Conservation (phyloP, 2,329 filamentous ascomycete species). For the Phaeosphaeriaceae sp. region DNA sequence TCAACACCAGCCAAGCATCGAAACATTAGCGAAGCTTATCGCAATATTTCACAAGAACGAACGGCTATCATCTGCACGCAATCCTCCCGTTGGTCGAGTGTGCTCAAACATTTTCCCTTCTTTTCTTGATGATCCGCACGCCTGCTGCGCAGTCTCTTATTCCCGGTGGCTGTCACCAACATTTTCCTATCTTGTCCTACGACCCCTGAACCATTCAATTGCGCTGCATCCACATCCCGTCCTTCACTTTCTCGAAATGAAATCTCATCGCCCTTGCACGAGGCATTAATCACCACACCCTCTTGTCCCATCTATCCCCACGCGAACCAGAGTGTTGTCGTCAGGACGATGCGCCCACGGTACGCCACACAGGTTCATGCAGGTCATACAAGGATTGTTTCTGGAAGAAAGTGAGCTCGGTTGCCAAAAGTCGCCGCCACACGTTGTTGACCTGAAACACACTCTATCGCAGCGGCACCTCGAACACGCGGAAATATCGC, state of each 20-base stretch:
- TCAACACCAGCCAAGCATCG: conserved; percentile 11
- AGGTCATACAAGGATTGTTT: conserved; percentile 3
- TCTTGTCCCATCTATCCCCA: background rate
- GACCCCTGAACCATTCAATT: background rate
- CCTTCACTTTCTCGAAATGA: background rate
- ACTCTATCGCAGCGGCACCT: background rate
- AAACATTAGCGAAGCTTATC: conserved; percentile 1
- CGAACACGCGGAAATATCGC: background rate
- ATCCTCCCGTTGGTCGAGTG: background rate
- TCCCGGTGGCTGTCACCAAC: background rate
- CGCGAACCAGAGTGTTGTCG: conserved; percentile 3
- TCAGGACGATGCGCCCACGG: background rate
- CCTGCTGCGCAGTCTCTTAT: background rate
- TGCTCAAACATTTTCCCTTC: background rate
- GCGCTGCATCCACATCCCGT: background rate
- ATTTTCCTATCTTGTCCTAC: background rate
- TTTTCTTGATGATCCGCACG: background rate
- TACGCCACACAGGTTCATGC: conserved; percentile 2
- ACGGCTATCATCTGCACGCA: background rate
- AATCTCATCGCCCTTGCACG: background rate
- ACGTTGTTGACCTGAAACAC: conserved; percentile 1
- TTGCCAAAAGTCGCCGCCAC: conserved; percentile 2
- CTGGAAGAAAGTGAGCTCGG: conserved; percentile 4
- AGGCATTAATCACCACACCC: conserved; percentile 4
- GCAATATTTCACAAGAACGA: background rate